A percentile compares a stretch with the other conserved stretches of the same genome.
Evolutionary conservation across 768 basidiomycete genomes (phyloP).

Genomic region (Suillus americanus): DNA sequence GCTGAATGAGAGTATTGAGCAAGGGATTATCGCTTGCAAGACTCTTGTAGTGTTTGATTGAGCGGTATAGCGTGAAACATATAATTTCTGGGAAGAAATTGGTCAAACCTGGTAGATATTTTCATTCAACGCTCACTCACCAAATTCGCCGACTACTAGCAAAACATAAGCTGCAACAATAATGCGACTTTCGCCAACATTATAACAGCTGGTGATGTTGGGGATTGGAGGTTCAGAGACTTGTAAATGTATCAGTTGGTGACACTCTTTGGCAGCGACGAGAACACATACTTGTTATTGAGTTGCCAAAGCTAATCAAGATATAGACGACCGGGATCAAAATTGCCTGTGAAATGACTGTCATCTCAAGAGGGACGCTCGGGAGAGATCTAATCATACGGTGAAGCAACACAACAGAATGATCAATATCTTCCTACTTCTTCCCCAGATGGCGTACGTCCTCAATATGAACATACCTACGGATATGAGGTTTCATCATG

Average conservation of each 20-base stretch:
- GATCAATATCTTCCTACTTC: not conserved
- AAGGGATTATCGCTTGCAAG: not conserved
- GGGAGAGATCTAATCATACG: not conserved
- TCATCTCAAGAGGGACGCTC: not conserved
- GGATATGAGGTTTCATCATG: not conserved
- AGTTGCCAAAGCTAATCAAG: not conserved
- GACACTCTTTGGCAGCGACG: not conserved
- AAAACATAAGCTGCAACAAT: not conserved
- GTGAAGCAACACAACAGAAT: not conserved
- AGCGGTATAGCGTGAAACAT: slow-evolving; percentile 1
- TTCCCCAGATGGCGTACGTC: slow-evolving; percentile 5
- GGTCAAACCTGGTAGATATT: not conserved
- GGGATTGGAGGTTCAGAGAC: not conserved
- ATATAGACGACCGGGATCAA: not conserved
- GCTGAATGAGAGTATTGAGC: slow-evolving; percentile 1
- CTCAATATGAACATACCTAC: slow-evolving; percentile 4
- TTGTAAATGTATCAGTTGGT: not conserved
- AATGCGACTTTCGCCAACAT: not conserved
- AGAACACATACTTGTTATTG: not conserved
- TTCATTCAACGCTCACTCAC: not conserved
- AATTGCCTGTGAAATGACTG: not conserved
- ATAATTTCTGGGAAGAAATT: not conserved
- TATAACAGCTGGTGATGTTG: slow-evolving; percentile 5
- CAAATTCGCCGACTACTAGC: not conserved
- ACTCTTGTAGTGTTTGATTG: slow-evolving; percentile 2